Evolutionary conservation across 306 rosid genomes (phyloP), one percentile per base, ranked within the genome.

Genomic region (Cicer judaicum): DNA sequence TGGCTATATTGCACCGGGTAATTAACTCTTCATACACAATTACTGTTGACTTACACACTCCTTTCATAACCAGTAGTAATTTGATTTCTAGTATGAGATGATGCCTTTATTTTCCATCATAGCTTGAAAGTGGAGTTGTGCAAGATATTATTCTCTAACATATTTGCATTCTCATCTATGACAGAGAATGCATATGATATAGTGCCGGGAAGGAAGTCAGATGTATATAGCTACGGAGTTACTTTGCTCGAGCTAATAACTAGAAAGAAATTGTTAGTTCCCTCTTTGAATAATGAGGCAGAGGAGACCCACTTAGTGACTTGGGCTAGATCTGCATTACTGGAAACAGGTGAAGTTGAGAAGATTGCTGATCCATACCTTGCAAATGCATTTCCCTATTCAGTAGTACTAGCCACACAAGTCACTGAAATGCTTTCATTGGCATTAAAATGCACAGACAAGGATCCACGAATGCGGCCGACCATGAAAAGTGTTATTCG

Each of bases 1-100:
- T 9, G 98, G 98, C 16, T 90, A 86, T 18, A 90, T 87, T 78
- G 98, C 96, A 18, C 95, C 96, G 72, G 96, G 96, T 90, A 78
- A 69, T 24, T 87, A 75, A 59, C 5, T 43, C 55, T 79, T 29
- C 38, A 8, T 59, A 14, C 18, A 8, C n/a, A 34, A 3, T 46
- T 29, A 29, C 5, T 29, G 34, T 29, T 29, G 34, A 29, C 3
- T 29, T 29, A 29, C 4, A 29, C 34, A 3, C 34, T 4, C 34
- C 34, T 29, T 29, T 3, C 34, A 24, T 24, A 29, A 29, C 34
- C 4, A 2, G 46, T 19, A 24, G 72, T 47, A 13, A 67, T 2
- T 38, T 16, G 63, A 9, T 70, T 70, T 21, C 5, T 52, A 50
- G 38, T 5, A 38, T 49, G 64, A 0, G 29, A 5, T 50, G 10